A percentile compares a stretch with the other conserved stretches of the same genome.
Evolutionary conservation across 2,329 filamentous ascomycete genomes (phyloP).

Genomic region (Aureobasidium sp.): DNA sequence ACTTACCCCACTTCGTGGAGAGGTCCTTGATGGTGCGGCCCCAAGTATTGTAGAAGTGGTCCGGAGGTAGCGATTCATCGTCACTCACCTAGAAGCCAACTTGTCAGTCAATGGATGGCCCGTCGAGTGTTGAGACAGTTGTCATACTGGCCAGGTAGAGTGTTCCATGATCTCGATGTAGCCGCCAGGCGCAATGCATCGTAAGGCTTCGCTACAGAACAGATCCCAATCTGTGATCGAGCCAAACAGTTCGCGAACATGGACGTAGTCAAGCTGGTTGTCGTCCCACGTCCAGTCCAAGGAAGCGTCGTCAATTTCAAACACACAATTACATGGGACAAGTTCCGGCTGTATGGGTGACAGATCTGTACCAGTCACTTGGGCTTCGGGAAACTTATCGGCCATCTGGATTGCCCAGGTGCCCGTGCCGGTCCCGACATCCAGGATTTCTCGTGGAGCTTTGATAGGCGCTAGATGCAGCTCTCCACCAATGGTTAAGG

Average conservation of each 20-base stretch:
- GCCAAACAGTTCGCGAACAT: conserved; percentile 41
- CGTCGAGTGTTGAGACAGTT: too few species aligned
- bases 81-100: conserved; percentile 20
- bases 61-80: conserved; percentile 29
- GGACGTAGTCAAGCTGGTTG: conserved; percentile 39
- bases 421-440: conserved; percentile 46
- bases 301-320: conserved; percentile 42
- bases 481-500: conserved; percentile 27
- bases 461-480: conserved; percentile 28
- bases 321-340: conserved; percentile 41
- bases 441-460: conserved; percentile 31
- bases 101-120: neutral
- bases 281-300: conserved; percentile 34
- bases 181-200: conserved; percentile 31
- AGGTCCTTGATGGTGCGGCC: conserved; percentile 6
- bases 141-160: conserved; percentile 28
- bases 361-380: conserved; percentile 42
- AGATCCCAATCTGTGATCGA: conserved; percentile 41
- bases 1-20: conserved; percentile 10
- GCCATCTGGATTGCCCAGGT: conserved; percentile 32
- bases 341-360: conserved; percentile 44
- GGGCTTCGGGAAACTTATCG: conserved; percentile 24
- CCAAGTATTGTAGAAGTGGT: conserved; percentile 11
- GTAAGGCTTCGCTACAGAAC: conserved; percentile 31
- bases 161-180: conserved; percentile 37